Evolutionary conservation across 1,139 yeast species (phyloP).

Genomic region (Hanseniaspora sp.): DNA sequence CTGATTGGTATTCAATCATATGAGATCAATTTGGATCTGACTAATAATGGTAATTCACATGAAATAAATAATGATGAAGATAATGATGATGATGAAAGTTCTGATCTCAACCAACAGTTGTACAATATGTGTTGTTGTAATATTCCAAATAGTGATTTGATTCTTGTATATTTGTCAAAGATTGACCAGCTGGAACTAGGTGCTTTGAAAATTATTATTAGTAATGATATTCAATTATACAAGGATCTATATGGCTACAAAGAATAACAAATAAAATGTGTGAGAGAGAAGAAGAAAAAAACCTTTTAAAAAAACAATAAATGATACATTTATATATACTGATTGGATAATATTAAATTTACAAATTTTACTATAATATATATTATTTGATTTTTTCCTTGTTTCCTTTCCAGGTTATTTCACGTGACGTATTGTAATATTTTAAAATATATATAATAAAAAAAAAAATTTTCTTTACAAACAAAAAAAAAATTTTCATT

Average conservation of each 20-base stretch:
- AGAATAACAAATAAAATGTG: not conserved
- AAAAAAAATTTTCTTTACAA: not conserved
- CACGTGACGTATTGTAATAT: no score
- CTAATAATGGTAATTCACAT: no score
- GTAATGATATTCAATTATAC: constrained; percentile 3
- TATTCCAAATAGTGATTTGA: constrained; percentile 11
- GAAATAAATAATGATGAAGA: not conserved
- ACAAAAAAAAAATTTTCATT: not conserved
- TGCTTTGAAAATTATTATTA: constrained; percentile 3
- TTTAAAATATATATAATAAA: no score
- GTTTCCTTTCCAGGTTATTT: not conserved
- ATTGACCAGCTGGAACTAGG: constrained; percentile 14
- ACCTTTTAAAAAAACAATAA: no score
- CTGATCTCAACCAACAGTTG: not conserved
- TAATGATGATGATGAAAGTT: not conserved
- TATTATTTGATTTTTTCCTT: not conserved
- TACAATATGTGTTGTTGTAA: constrained; percentile 15
- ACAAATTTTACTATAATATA: no score
- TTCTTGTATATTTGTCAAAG: constrained; percentile 11
- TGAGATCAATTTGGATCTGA: constrained; percentile 10
- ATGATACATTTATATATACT: no score
- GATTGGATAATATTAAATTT: no score
- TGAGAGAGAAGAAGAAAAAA: not conserved
- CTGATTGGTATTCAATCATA: constrained; percentile 9
- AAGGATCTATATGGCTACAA: constrained; percentile 1